Evolutionary conservation across 2,329 filamentous ascomycete species (phyloP).

Genomic region (Aspergillus aculeatinus): DNA sequence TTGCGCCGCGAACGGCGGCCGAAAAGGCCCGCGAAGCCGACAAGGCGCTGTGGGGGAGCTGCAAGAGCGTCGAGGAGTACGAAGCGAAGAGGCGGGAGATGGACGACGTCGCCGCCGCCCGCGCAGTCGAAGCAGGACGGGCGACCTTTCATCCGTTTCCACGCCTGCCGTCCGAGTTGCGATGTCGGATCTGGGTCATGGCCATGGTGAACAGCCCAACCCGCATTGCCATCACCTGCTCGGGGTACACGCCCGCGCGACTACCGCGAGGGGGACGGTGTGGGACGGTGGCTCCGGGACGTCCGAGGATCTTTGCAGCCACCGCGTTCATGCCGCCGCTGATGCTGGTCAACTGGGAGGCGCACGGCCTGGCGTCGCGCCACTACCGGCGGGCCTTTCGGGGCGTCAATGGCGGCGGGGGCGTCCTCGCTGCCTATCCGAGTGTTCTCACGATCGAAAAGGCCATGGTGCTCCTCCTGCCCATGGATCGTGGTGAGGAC

Average conservation of each 20-base stretch:
- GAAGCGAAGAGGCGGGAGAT: not conserved
- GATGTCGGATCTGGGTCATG: not conserved
- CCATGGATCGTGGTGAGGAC: not conserved
- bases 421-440: not conserved
- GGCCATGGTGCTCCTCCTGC: not conserved
- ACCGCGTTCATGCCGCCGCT: constrained; percentile 1
- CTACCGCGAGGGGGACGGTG: not conserved
- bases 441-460: not conserved
- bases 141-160: not conserved
- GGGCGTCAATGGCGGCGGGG: not conserved
- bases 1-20: not conserved
- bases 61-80: not conserved
- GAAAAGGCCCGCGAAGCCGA: not conserved
- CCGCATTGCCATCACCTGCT: not conserved
- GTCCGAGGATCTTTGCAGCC: not conserved
- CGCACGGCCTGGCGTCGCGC: not conserved
- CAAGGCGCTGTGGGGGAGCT: not conserved
- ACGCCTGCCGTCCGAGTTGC: not conserved
- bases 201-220: not conserved
- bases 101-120: not conserved
- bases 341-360: not conserved
- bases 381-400: constrained; percentile 1
- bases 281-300: not conserved
- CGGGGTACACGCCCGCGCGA: not conserved
- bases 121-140: not conserved